A percentile compares a stretch with the other conserved stretches of the same genome.
Conservation (phyloP, 352 stramenopile species). For the Pythium scleroteichum region DNA sequence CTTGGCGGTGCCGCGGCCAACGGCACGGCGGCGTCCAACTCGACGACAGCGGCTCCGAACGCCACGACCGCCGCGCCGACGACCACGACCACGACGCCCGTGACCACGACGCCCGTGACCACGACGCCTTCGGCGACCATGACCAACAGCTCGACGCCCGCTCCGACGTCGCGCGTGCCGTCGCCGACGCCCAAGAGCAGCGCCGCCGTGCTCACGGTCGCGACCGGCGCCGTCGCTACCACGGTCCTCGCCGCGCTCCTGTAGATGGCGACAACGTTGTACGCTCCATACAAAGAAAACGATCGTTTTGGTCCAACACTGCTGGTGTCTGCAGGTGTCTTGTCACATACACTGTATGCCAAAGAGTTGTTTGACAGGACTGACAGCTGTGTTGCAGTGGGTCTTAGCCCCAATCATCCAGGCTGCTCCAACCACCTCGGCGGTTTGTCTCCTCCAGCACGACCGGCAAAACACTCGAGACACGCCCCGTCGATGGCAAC, state of each 20-base stretch:
- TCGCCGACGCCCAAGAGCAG: constrained; percentile 1
- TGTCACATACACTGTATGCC: no score
- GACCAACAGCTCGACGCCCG: no score
- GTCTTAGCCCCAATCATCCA: no score
- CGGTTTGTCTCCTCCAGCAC: no score
- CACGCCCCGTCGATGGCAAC: no score
- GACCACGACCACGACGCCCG: not conserved
- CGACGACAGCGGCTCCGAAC: not conserved
- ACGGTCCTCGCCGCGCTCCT: not conserved
- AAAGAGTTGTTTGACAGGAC: no score
- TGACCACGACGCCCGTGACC: not conserved
- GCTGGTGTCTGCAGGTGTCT: no score
- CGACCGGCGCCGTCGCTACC: not conserved
- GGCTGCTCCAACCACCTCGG: no score
- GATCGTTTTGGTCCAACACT: no score
- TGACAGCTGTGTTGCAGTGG: no score
- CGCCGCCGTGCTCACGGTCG: not conserved
- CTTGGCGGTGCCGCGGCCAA: not conserved
- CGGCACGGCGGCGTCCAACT: not conserved
- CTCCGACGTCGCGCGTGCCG: not conserved
- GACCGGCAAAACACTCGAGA: no score
- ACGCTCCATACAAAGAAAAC: no score
- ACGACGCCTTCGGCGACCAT: not conserved
- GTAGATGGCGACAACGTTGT: not conserved
- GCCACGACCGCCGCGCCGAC: not conserved